phyloP scores from a whole-genome alignment of 257 asterid species.

The Echium plantagineum region DNA sequence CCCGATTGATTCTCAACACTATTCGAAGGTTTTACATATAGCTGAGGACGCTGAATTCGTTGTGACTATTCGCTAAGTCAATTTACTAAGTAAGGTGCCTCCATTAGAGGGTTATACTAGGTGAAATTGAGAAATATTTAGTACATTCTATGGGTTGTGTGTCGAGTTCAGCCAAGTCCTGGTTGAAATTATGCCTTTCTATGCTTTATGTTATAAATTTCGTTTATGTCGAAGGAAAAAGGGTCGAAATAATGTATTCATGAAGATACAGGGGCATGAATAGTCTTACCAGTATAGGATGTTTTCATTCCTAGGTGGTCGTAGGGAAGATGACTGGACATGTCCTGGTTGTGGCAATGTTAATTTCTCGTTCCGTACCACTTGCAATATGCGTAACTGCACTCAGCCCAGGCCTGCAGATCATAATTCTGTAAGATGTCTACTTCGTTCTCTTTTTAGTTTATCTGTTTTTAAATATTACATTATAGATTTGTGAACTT shows the following conservation, averaged over 20 bases:
- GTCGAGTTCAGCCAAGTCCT: too few relatives aligned
- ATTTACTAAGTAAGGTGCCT: background rate
- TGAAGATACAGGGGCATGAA: background rate
- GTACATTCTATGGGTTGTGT: background rate
- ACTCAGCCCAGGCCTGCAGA: constrained; percentile 89
- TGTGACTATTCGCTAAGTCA: too few relatives aligned
- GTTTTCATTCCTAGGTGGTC: constrained; percentile 47
- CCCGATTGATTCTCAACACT: too few relatives aligned
- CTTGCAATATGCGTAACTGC: constrained; percentile 86
- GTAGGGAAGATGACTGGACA: constrained; percentile 96
- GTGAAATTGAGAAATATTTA: background rate
- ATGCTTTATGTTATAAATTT: too few relatives aligned
- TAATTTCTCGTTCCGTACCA: constrained; percentile 80
- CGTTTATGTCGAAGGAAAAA: too few relatives aligned
- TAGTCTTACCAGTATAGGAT: constrained; percentile 1
- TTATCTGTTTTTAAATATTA: too few relatives aligned
- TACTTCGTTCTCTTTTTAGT: background rate
- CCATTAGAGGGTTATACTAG: background rate
- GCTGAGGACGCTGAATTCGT: too few relatives aligned
- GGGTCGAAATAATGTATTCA: too few relatives aligned
- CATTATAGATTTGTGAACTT: too few relatives aligned
- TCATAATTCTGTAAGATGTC: constrained; percentile 50
- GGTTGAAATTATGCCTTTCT: too few relatives aligned
- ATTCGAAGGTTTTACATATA: too few relatives aligned
- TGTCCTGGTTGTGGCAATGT: constrained; percentile 87